phyloP scores from a whole-genome alignment of 192 early-diverging fungal genomes.

The Dissophora globulifera region DNA sequence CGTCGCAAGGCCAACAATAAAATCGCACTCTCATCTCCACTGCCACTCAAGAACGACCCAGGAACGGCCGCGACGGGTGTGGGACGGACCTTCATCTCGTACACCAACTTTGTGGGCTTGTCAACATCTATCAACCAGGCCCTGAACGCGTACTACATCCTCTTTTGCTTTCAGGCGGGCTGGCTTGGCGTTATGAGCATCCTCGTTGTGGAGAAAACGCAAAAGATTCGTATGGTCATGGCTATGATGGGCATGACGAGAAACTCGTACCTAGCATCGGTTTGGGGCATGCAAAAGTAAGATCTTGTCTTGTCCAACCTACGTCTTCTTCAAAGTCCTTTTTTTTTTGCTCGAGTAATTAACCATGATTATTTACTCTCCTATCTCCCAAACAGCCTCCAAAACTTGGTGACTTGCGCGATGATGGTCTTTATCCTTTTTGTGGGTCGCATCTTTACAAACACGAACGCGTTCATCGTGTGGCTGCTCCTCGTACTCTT shows the following conservation, averaged over 20 bases:
- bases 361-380: background rate
- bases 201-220: constrained; percentile 47
- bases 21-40: constrained; percentile 38
- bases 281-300: constrained; percentile 54
- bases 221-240: constrained; percentile 45
- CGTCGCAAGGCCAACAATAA: constrained; percentile 44
- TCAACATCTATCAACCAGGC: constrained; percentile 30
- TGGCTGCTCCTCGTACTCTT: constrained; percentile 49
- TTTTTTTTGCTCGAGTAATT: background rate
- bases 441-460: constrained; percentile 42
- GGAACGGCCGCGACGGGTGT: constrained; percentile 3
- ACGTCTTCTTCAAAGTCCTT: no score
- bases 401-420: constrained; percentile 35
- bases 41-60: constrained; percentile 39
- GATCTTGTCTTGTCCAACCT: no score
- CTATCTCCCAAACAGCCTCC: constrained; percentile 11
- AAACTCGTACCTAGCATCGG: constrained; percentile 27
- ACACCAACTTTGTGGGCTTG: constrained; percentile 46
- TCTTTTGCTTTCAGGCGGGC: constrained; percentile 52
- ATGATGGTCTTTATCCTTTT: constrained; percentile 49
- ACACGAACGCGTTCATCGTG: constrained; percentile 41
- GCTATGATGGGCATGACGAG: constrained; percentile 51
- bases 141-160: constrained; percentile 51
- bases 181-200: constrained; percentile 49
- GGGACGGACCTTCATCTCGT: constrained; percentile 45